Base-by-base conservation (phyloP, 768 basidiomycete species). In the Termitomyces sp. region DNA sequence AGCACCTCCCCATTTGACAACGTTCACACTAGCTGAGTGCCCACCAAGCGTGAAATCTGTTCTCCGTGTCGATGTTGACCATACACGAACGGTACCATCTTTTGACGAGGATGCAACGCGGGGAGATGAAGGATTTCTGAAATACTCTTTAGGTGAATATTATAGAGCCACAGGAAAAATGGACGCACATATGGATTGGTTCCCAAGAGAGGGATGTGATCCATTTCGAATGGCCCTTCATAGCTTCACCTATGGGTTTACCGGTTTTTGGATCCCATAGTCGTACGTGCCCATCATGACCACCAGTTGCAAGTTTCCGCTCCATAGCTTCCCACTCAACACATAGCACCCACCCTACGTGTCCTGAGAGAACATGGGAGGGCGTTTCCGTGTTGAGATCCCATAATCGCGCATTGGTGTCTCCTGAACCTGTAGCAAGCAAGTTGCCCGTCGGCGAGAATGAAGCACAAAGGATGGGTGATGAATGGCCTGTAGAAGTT, bases 291-390 rank as follows among this genome's bases (percentile, higher is more conserved):
- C 93, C 92, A 73, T 99, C 96, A 69, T 98, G 90, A 0, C 95
- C 95, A 1, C 97, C 97, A 4, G 92, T 94, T 0, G 96, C 96
- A 15, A 98, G 76, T 67, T 88, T 89, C 48, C 94, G 79, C 70
- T 98, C 96, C 80, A 92, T 83, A 0, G 92, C 91, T 68, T 98
- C 95, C 96, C 96, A 99, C 69, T 98, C 97, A 5, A 95, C 92
- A 67, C 94, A 98, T 2, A 98, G 81, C 1, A 99, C 94, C 96
- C 96, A 98, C 0, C 95, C 96, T 66, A 87, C 87, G 70, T 99
- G 97, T 0, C 97, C 97, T 0, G 83, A 75, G 18, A 98, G 81
- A 15, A 88, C 89, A 70, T 92, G 90, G 44, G 91, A 92, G 1
- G 97, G 96, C 7, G 87, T 90, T 73, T 98, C 97, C 0, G 92